Evolutionary conservation across 225 moss, liverwort and hornwort genomes (phyloP).

Genomic region (Pseudisothecium myosuroides): DNA sequence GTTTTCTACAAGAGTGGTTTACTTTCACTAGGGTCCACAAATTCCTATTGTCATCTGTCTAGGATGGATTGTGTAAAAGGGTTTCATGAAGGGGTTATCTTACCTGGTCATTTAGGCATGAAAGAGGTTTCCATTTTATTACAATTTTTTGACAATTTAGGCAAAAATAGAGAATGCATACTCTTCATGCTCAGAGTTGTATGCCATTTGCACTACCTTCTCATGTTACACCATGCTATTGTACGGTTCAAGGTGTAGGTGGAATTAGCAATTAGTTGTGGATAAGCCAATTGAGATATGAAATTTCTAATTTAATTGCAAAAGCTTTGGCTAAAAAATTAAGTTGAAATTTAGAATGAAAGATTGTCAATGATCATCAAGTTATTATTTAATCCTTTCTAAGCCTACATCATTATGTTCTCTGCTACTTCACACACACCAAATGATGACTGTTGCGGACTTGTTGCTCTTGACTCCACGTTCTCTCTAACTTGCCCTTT

Average conservation of each 20-base stretch:
- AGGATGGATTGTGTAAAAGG: background rate
- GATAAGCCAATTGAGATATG: no score
- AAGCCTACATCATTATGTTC: background rate
- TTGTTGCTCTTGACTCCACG: background rate
- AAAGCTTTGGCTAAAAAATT: background rate
- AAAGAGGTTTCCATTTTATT: background rate
- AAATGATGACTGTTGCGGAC: rapidly evolving
- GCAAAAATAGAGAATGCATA: background rate
- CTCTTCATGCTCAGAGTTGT: background rate
- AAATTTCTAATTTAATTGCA: background rate
- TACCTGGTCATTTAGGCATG: background rate
- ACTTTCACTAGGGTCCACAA: background rate
- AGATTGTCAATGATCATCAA: background rate
- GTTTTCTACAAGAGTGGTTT: background rate
- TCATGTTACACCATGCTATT: background rate
- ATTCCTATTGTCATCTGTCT: background rate
- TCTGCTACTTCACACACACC: no score
- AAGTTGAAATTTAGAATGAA: background rate
- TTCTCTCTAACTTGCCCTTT: background rate
- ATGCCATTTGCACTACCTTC: background rate
- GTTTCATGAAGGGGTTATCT: background rate
- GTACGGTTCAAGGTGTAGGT: rapidly evolving
- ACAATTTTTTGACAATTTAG: background rate
- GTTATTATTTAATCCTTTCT: background rate
- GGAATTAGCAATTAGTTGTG: background rate